Conservation (phyloP, 2,329 filamentous ascomycete genomes). For the Aschersonia sp. region DNA sequence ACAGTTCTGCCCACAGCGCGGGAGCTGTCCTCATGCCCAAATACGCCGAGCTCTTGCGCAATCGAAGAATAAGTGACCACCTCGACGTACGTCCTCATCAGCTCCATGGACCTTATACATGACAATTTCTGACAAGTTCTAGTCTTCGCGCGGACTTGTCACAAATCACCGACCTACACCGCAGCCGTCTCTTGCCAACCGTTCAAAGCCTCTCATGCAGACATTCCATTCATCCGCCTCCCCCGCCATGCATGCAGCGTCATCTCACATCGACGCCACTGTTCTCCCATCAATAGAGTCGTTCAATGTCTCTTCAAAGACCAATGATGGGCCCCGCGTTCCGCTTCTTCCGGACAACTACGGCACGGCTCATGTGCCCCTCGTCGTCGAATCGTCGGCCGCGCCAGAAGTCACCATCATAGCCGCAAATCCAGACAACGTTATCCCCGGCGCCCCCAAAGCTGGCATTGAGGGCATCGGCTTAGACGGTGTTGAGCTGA, state of each 20-base stretch:
- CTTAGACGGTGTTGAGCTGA: constrained; percentile 40
- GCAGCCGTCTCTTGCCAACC: constrained; percentile 27
- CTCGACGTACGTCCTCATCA: constrained; percentile 22
- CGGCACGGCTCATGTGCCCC: constrained; percentile 25
- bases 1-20: constrained; percentile 18
- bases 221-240: constrained; percentile 39
- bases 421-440: constrained; percentile 38
- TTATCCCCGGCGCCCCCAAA: constrained; percentile 34
- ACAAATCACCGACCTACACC: constrained; percentile 33
- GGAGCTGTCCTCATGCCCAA: constrained; percentile 28
- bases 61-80: constrained; percentile 18
- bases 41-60: constrained; percentile 30
- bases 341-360: constrained; percentile 48
- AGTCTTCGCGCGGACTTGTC: constrained; percentile 25
- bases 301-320: constrained; percentile 14
- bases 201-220: constrained; percentile 46
- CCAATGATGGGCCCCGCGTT: constrained; percentile 32
- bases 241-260: constrained; percentile 21
- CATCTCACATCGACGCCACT: constrained; percentile 33
- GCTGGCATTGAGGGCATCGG: constrained; percentile 45
- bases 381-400: constrained; percentile 26
- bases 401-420: constrained; percentile 37
- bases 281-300: constrained; percentile 33
- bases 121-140: constrained; percentile 3
- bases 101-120: background rate